These are phyloP conservation scores for Aspergillus oerlinghausenensis DNA, from an alignment of 2,329 filamentous ascomycete genomes.

Conservation along the genomic window DNA sequence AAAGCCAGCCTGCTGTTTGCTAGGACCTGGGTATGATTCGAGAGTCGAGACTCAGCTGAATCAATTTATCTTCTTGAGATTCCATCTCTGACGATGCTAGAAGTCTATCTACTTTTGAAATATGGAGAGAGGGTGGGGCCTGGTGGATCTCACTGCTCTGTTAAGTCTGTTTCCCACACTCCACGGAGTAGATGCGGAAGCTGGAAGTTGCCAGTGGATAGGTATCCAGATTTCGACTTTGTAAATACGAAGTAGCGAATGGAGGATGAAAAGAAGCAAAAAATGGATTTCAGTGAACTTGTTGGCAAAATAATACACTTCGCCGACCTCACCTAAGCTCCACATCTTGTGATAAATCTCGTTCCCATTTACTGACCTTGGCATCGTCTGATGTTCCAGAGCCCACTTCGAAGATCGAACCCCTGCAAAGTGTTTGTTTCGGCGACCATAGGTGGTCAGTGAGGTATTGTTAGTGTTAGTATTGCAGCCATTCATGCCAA, in stretches of 20 bases:
- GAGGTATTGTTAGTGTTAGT: neutral
- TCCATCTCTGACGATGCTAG: neutral
- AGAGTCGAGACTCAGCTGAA: neutral
- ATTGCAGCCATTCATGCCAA: slow-evolving; percentile 6
- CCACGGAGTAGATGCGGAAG: neutral
- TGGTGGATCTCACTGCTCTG: neutral
- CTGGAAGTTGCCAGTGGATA: neutral
- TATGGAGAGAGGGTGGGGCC: neutral
- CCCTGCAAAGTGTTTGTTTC: slow-evolving; percentile 15
- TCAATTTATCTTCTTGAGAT: neutral
- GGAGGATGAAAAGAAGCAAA: neutral
- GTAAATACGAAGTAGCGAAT: neutral
- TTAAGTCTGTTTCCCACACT: neutral
- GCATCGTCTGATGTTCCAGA: slow-evolving; percentile 16
- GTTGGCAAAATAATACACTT: neutral
- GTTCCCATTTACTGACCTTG: neutral
- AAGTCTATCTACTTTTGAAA: neutral
- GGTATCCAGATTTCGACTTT: neutral
- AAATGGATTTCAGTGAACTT: neutral
- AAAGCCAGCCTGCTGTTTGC: neutral
- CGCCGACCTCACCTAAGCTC: slow-evolving; percentile 1
- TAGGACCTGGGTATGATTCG: neutral
- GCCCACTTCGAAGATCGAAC: slow-evolving; percentile 8
- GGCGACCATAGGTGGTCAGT: slow-evolving; percentile 3
- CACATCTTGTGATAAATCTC: slow-evolving; percentile 3